phyloP scores from a whole-genome alignment of 306 rosid genomes.

The cucumber (Cucumis sativus) region Cucumber_9930_V3 NC_026657.2:9933001-9933500 shows the following conservation, averaged over 20 bases:
- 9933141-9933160: conserved; percentile 47
- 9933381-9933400: conserved; percentile 76
- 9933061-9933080: conserved; percentile 50
- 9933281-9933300: conserved; percentile 69
- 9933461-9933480: conserved; percentile 54
- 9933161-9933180: conserved; percentile 64
- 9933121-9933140: conserved; percentile 55
- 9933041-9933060: conserved; percentile 44
- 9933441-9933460: conserved; percentile 63
- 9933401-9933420: conserved; percentile 70
- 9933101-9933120: conserved; percentile 56
- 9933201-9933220: conserved; percentile 52
- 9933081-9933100: conserved; percentile 40
- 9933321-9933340: conserved; percentile 65
- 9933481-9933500: conserved; percentile 38
- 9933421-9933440: conserved; percentile 59
- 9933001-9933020: conserved; percentile 41
- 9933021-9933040: conserved; percentile 54
- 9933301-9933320: conserved; percentile 67
- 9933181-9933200: conserved; percentile 61
- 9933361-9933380: conserved; percentile 65
- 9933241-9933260: conserved; percentile 62
- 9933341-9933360: conserved; percentile 61
- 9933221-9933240: conserved; percentile 50
- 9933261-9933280: conserved; percentile 59